Evolutionary conservation across 768 basidiomycete genomes (phyloP), one percentile per base, ranked within the genome.

Genomic region (Mycena rosella): DNA sequence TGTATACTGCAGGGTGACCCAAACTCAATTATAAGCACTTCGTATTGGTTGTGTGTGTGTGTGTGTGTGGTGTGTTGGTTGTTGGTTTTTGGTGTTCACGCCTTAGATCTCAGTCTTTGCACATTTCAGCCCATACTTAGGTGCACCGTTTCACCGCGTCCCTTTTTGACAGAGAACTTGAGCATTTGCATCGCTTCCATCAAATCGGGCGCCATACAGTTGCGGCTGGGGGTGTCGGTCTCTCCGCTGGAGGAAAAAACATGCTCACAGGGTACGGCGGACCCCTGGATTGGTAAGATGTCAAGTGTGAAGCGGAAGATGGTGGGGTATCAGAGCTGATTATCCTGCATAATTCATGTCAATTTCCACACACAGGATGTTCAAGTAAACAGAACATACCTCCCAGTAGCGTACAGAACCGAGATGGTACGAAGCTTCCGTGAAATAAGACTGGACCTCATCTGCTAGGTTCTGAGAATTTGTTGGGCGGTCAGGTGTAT

Each of bases 141-240:
- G n/a, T n/a, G n/a, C n/a, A n/a, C n/a, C n/a, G n/a, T n/a, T n/a
- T n/a, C n/a, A n/a, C n/a, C n/a, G n/a, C 49, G 76, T 64, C 79
- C 79, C 55, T 78, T 79, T 44, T 77, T 78, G 60, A 27, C 26
- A 52, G 20, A 52, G 32, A 63, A 57, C 52, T 60, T 32, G 57
- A 56, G 30, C 22, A 52, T 36, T 26, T 44, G 42, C 7, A 20
- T 44, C 42, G n/a, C 42, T 44, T 44, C 42, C 42, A 44, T 44
- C 42, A n/a, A 44, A 6, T 44, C 42, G 42, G 42, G 42, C 13
- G 42, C 42, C n/a, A n/a, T 44, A 44, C 42, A 10, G 13, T 44
- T 44, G 42, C n/a, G 42, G 42, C 42, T n/a, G 42, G 42, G 20
- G 42, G 42, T 44, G 42, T 44, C 42, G 42, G 42, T 44, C 42